Evolutionary conservation across 176 grass and related monocot genomes (phyloP).

Genomic region (Lolium multiflorum): DNA sequence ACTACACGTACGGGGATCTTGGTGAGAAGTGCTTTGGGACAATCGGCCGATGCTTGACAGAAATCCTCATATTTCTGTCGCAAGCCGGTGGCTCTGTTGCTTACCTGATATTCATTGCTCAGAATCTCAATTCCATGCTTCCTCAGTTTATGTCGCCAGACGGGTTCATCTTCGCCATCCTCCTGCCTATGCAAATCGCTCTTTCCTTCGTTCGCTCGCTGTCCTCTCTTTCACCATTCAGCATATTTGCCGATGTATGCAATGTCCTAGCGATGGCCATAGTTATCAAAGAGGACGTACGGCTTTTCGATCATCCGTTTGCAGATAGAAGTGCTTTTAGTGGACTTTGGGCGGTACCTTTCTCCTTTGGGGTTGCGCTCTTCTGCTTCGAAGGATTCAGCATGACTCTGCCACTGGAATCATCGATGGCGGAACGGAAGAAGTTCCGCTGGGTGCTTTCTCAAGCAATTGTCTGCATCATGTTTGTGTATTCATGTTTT

Average conservation of each 20-base stretch:
- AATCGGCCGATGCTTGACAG: slow-evolving; percentile 69
- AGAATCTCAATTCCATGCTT: slow-evolving; percentile 87
- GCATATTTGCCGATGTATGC: slow-evolving; percentile 83
- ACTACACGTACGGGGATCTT: slow-evolving; percentile 78
- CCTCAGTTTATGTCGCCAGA: slow-evolving; percentile 45
- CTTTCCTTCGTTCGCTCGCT: slow-evolving; percentile 84
- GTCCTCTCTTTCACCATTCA: slow-evolving; percentile 79
- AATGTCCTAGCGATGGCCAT: slow-evolving; percentile 86
- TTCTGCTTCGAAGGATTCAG: slow-evolving; percentile 97
- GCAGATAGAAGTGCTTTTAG: slow-evolving; percentile 72
- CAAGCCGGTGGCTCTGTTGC: slow-evolving; percentile 79
- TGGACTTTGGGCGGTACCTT: slow-evolving; percentile 72
- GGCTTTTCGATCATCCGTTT: slow-evolving; percentile 69
- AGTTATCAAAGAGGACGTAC: slow-evolving; percentile 81
- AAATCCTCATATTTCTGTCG: slow-evolving; percentile 76
- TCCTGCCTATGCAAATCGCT: slow-evolving; percentile 67
- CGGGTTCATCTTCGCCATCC: slow-evolving; percentile 74
- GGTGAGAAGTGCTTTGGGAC: slow-evolving; percentile 74
- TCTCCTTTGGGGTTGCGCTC: slow-evolving; percentile 70
- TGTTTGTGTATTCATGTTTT: slow-evolving; percentile 67
- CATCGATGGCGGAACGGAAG: slow-evolving; percentile 75
- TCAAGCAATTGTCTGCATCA: slow-evolving; percentile 75
- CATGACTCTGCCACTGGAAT: slow-evolving; percentile 87
- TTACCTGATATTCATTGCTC: slow-evolving; percentile 89
- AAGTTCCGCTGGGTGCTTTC: slow-evolving; percentile 78